Evolutionary conservation across 2,329 filamentous ascomycete species (phyloP).

Genomic region (Hymenoscyphus repandus): DNA sequence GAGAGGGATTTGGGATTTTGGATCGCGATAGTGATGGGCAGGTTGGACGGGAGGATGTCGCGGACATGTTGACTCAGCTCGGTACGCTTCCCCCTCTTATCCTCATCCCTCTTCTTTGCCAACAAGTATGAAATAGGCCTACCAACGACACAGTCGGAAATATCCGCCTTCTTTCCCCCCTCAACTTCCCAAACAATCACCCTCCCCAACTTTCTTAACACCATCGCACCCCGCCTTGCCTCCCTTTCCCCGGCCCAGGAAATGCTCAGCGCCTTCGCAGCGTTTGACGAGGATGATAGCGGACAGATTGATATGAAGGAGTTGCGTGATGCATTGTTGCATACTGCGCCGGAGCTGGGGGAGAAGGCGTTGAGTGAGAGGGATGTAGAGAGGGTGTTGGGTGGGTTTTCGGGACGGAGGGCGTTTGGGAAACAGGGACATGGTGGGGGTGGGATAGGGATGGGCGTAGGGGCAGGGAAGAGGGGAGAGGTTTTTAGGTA

Average conservation of each 20-base stretch:
- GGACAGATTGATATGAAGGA: constrained; percentile 84
- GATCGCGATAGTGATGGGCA: constrained; percentile 83
- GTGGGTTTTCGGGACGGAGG: constrained; percentile 76
- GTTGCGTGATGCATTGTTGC: constrained; percentile 74
- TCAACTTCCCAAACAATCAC: constrained; percentile 68
- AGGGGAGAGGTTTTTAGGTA: constrained; percentile 90
- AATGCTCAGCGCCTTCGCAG: constrained; percentile 82
- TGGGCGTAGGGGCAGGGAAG: constrained; percentile 46
- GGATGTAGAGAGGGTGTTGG: constrained; percentile 84
- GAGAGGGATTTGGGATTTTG: constrained; percentile 90
- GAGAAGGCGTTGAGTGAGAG: constrained; percentile 56
- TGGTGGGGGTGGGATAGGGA: constrained; percentile 37
- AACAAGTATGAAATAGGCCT: constrained; percentile 53
- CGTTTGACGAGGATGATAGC: constrained; percentile 93
- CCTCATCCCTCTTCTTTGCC: not conserved
- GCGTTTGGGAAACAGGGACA: constrained; percentile 69
- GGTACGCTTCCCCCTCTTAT: constrained; percentile 42
- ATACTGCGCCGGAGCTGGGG: constrained; percentile 74
- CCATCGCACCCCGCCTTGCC: constrained; percentile 67
- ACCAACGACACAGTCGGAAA: constrained; percentile 62
- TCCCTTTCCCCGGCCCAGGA: constrained; percentile 74
- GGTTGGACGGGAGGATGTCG: constrained; percentile 77
- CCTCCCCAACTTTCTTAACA: constrained; percentile 80
- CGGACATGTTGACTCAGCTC: constrained; percentile 80
- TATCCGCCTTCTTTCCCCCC: constrained; percentile 79